A percentile compares a stretch with the other conserved stretches of the same genome.
Evolutionary conservation across 2,329 filamentous ascomycete species (phyloP).

Genomic region (Trichoderma arundinaceum): DNA sequence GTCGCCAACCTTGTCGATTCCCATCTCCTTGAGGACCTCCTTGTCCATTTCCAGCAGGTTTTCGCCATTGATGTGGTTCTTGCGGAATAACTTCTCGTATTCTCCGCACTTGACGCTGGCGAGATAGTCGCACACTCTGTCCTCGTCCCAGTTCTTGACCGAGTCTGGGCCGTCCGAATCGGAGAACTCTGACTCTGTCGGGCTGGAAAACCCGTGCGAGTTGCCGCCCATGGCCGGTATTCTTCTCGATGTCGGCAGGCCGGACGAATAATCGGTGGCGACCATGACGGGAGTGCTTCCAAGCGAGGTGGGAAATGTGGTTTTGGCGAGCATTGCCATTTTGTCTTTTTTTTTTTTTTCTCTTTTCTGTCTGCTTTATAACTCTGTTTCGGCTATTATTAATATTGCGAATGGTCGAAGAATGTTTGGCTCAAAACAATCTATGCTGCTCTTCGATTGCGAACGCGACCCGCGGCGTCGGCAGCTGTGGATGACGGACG

Average conservation of each 20-base stretch:
- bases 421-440: background rate
- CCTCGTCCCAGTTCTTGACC: slow-evolving; percentile 87
- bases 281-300: slow-evolving; percentile 55
- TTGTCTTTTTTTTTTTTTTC: background rate
- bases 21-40: slow-evolving; percentile 94
- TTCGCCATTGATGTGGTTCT: slow-evolving; percentile 96
- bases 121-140: slow-evolving; percentile 88
- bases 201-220: slow-evolving; percentile 72
- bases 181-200: slow-evolving; percentile 91
- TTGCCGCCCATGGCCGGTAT: slow-evolving; percentile 55
- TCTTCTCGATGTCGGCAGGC: slow-evolving; percentile 59
- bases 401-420: background rate
- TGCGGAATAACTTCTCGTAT: slow-evolving; percentile 87
- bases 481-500: background rate
- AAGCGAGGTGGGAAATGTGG: slow-evolving; percentile 66
- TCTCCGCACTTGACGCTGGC: slow-evolving; percentile 90
- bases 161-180: slow-evolving; percentile 78
- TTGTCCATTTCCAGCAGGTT: slow-evolving; percentile 97
- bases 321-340: slow-evolving; percentile 80
- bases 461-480: slow-evolving; percentile 23
- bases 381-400: background rate
- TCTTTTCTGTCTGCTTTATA: background rate
- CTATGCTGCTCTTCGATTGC: slow-evolving; percentile 1
- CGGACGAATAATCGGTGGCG: slow-evolving; percentile 52
- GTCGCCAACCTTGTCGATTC: slow-evolving; percentile 96